These are phyloP conservation scores for Trichoderma reesei DNA, from an alignment of 495 filamentous ascomycete species.

Conservation along the genomic window DNA sequence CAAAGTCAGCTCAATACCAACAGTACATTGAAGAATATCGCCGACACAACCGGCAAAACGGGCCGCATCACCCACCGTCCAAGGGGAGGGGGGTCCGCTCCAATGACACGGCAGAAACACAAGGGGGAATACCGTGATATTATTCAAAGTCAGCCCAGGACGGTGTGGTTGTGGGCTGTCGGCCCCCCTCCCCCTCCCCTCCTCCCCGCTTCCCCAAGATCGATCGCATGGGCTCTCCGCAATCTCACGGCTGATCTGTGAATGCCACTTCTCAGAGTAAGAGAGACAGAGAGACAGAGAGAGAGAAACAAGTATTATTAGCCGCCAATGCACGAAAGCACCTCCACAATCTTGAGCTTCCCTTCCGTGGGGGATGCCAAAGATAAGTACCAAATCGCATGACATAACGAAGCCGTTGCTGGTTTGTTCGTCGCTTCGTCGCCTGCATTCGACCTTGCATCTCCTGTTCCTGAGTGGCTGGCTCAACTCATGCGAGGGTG, in stretches of 20 bases:
- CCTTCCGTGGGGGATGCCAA: not conserved
- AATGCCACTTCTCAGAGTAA: not conserved
- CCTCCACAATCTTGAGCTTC: not conserved
- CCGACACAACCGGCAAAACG: not conserved
- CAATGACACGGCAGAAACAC: not conserved
- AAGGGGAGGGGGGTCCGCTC: too few species aligned
- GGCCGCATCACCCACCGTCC: not conserved
- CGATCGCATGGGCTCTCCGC: constrained; percentile 3
- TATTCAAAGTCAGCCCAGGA: too few species aligned
- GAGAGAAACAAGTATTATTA: not conserved
- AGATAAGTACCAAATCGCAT: not conserved
- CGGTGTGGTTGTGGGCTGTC: too few species aligned
- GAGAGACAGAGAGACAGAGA: too few species aligned
- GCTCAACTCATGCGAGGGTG: not conserved
- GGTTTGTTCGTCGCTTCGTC: not conserved
- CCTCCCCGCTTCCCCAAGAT: constrained; percentile 6
- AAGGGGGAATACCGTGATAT: not conserved
- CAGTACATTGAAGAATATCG: not conserved
- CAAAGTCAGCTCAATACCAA: not conserved
- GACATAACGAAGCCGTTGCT: not conserved
- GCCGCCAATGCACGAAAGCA: not conserved
- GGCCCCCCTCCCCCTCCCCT: too few species aligned
- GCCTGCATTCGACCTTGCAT: not conserved
- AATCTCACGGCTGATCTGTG: not conserved
- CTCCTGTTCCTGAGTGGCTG: not conserved